Evolutionary conservation across 108 stramenopile genomes (phyloP).

Genomic region (Cyclostephanos tholiformis): DNA sequence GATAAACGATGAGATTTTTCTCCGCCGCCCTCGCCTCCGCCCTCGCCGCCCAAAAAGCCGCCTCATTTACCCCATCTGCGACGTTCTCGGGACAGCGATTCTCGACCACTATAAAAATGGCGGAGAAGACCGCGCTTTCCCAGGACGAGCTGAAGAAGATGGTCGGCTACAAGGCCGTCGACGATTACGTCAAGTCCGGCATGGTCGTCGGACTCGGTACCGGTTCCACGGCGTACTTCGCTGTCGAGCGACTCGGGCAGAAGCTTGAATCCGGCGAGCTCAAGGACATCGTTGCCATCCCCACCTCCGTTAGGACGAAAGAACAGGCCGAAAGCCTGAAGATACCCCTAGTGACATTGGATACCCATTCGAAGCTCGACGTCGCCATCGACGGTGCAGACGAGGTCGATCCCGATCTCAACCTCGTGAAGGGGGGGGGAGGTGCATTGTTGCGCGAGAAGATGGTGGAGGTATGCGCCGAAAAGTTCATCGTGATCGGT

Average conservation of each 20-base stretch:
- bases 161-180: constrained; percentile 92
- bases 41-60: background rate
- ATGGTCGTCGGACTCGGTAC: constrained; percentile 99
- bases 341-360: constrained; percentile 95
- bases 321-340: constrained; percentile 91
- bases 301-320: constrained; percentile 96
- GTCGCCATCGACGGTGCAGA: constrained; percentile 99
- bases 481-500: constrained; percentile 89
- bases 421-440: constrained; percentile 98
- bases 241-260: constrained; percentile 97
- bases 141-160: constrained; percentile 92
- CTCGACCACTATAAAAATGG: background rate
- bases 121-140: constrained; percentile 20
- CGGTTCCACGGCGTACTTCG: constrained; percentile 98
- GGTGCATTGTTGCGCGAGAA: constrained; percentile 96
- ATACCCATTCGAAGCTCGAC: constrained; percentile 94
- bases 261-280: constrained; percentile 87
- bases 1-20: background rate
- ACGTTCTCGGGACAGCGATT: background rate
- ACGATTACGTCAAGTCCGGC: constrained; percentile 91
- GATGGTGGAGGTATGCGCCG: constrained; percentile 90
- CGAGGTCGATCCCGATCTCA: constrained; percentile 94
- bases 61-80: background rate
- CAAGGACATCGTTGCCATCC: constrained; percentile 95
- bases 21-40: background rate